Conservation (phyloP, 257 asterid species). For the Ehretia macrophylla region DNA sequence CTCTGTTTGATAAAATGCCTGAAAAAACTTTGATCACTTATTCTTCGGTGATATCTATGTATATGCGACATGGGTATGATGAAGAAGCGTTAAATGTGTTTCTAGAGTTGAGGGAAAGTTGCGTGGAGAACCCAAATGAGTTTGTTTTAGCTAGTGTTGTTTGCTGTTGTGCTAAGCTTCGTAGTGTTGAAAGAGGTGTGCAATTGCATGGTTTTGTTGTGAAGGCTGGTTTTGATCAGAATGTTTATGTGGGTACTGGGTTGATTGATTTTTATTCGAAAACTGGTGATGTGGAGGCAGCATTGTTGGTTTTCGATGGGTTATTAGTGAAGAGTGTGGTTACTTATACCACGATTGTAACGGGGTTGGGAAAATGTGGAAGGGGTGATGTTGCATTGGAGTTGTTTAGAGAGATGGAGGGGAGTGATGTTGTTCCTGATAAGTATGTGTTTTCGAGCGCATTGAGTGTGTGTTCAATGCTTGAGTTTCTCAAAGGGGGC, state of each 20-base stretch:
- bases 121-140: conserved; percentile 30
- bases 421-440: conserved; percentile 31
- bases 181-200: conserved; percentile 23
- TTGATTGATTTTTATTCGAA: conserved; percentile 45
- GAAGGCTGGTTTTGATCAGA: conserved; percentile 28
- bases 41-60: conserved; percentile 43
- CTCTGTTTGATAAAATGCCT: conserved; percentile 40
- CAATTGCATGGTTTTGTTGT: conserved; percentile 34
- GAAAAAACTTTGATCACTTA: conserved; percentile 40
- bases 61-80: conserved; percentile 19
- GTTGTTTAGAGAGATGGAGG: conserved; percentile 33
- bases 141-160: conserved; percentile 43
- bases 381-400: conserved; percentile 28
- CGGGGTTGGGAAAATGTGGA: conserved; percentile 28
- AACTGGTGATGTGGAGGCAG: conserved; percentile 21
- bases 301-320: conserved; percentile 29
- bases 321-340: conserved; percentile 35
- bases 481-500: conserved; percentile 34
- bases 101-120: conserved; percentile 22
- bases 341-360: conserved; percentile 38
- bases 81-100: conserved; percentile 33
- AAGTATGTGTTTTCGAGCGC: conserved; percentile 33
- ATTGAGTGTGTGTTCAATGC: conserved; percentile 29
- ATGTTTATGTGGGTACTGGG: conserved; percentile 36
- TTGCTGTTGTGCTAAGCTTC: conserved; percentile 32